phyloP scores from a whole-genome alignment of 2,329 filamentous ascomycete genomes.

The Blumeria hordei region DNA sequence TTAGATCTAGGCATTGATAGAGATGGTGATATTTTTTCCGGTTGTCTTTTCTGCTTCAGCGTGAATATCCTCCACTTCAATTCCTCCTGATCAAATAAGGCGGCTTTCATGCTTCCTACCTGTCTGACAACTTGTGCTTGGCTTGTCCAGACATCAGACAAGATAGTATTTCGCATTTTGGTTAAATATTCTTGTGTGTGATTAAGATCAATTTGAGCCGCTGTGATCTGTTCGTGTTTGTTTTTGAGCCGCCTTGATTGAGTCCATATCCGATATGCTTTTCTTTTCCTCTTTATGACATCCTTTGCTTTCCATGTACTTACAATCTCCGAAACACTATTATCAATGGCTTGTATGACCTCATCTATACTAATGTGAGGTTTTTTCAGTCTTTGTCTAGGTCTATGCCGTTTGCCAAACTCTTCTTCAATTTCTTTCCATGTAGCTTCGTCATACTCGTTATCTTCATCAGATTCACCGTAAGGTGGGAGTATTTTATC shows the following conservation, averaged over 20 bases:
- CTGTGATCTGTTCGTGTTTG: constrained; percentile 19
- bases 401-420: constrained; percentile 3
- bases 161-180: constrained; percentile 29
- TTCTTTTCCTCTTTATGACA: constrained; percentile 27
- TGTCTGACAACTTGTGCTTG: constrained; percentile 27
- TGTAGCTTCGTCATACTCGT: constrained; percentile 32
- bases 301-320: constrained; percentile 33
- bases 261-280: constrained; percentile 37
- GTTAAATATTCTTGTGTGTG: constrained; percentile 25
- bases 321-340: constrained; percentile 25
- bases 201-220: constrained; percentile 20
- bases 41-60: constrained; percentile 20
- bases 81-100: constrained; percentile 34
- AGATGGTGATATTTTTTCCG: constrained; percentile 12
- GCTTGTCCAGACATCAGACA: constrained; percentile 26
- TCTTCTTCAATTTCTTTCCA: constrained; percentile 37
- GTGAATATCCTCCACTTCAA: constrained; percentile 25
- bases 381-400: constrained; percentile 4
- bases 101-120: constrained; percentile 36
- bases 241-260: constrained; percentile 22
- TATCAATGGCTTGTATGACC: constrained; percentile 27
- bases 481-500: constrained; percentile 24
- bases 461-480: constrained; percentile 28
- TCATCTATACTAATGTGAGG: constrained; percentile 20
- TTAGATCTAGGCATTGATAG: constrained; percentile 1